Evolutionary conservation across 2,329 filamentous ascomycete species (phyloP).

Genomic region (Hortaea werneckii): DNA sequence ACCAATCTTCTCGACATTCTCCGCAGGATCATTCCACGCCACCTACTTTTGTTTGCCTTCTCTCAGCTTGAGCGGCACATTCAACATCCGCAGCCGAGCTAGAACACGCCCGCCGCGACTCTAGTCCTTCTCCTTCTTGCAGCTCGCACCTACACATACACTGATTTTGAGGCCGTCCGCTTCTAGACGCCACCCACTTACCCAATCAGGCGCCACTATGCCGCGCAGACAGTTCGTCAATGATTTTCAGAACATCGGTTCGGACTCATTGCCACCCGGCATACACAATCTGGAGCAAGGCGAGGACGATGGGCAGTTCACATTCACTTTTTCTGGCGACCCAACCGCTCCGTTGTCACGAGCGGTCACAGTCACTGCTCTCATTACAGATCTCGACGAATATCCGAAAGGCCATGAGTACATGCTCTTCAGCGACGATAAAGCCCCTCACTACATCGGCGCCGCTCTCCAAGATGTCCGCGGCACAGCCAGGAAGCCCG

Average conservation of each 20-base stretch:
- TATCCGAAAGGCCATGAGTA: constrained; percentile 52
- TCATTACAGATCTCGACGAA: constrained; percentile 43
- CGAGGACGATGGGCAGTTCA: constrained; percentile 62
- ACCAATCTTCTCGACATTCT: too few species aligned
- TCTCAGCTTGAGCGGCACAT: too few species aligned
- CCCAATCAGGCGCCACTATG: constrained; percentile 38
- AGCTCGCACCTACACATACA: neutral
- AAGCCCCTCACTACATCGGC: constrained; percentile 34
- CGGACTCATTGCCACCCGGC: constrained; percentile 31
- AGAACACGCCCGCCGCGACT: too few species aligned
- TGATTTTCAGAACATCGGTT: constrained; percentile 41
- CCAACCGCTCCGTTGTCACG: constrained; percentile 10
- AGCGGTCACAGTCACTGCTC: constrained; percentile 29
- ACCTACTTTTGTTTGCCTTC: too few species aligned
- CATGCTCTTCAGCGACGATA: constrained; percentile 45
- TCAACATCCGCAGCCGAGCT: too few species aligned
- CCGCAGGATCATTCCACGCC: too few species aligned
- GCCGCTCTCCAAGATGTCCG: constrained; percentile 36
- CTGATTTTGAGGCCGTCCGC: too few species aligned
- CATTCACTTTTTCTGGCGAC: constrained; percentile 43
- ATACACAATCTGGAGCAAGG: constrained; percentile 50
- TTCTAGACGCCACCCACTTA: neutral
- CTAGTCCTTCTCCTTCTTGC: too few species aligned
- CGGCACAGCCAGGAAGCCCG: constrained; percentile 34
- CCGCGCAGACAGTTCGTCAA: constrained; percentile 54